phyloP scores from a whole-genome alignment of 345 rosid species.

The Heritiera fomes region DNA sequence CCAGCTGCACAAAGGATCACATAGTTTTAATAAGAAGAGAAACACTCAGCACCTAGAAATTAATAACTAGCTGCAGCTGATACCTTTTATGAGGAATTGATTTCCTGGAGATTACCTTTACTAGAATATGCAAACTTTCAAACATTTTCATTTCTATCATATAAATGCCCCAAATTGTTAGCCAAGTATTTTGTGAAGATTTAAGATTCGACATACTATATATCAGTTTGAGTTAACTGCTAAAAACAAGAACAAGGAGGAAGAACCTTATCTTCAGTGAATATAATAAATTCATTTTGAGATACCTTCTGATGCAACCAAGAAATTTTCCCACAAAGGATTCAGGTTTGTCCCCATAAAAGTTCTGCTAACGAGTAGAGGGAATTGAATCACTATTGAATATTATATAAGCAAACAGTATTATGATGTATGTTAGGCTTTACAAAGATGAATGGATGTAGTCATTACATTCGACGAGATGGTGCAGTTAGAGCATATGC shows the following conservation, averaged over 20 bases:
- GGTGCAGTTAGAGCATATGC: not conserved
- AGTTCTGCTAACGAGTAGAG: conserved; percentile 57
- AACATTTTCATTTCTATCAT: not conserved
- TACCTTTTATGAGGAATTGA: not conserved
- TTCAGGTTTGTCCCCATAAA: conserved; percentile 85
- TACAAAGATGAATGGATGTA: not conserved
- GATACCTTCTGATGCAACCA: conserved; percentile 74
- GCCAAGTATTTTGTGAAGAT: not conserved
- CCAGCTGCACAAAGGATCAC: not conserved
- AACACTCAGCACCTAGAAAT: not conserved
- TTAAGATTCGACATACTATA: not conserved
- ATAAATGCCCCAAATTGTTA: not conserved
- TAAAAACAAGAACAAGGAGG: conserved; percentile 2
- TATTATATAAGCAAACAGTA: not conserved
- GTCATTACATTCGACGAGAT: conserved; percentile 12
- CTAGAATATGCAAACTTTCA: not conserved
- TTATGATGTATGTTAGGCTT: not conserved
- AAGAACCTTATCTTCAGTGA: not conserved
- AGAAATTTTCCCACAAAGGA: conserved; percentile 80
- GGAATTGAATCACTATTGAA: conserved; percentile 17
- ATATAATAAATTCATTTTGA: not conserved
- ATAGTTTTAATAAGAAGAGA: not conserved
- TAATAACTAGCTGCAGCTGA: not conserved
- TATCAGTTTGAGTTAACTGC: not conserved
- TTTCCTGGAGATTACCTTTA: not conserved